Conservation (phyloP, 305 asterid genomes). For the Fraxinus latifolia region DNA sequence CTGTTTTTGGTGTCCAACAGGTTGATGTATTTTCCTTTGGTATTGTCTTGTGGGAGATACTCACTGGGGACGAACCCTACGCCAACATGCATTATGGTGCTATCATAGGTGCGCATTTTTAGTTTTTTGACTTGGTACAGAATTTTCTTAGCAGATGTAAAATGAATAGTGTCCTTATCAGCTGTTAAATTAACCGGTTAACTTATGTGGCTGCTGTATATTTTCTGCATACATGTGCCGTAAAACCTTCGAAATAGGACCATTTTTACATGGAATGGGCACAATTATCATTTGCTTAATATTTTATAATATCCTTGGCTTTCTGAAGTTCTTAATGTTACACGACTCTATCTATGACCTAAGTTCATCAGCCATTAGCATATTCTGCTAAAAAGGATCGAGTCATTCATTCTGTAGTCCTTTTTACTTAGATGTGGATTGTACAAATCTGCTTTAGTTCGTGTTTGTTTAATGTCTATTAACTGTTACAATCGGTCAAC, state of each 20-base stretch:
- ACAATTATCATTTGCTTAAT: background rate
- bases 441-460: background rate
- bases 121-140: slow-evolving; percentile 6
- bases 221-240: background rate
- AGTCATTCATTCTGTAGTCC: background rate
- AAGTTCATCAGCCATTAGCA: background rate
- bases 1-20: slow-evolving; percentile 37
- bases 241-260: background rate
- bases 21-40: slow-evolving; percentile 89
- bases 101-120: slow-evolving; percentile 59
- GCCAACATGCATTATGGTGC: slow-evolving; percentile 89
- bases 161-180: background rate
- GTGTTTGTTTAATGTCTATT: background rate
- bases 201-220: background rate
- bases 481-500: background rate
- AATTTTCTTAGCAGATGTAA: slow-evolving; percentile 17
- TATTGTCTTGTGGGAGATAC: slow-evolving; percentile 86
- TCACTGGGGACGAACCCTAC: slow-evolving; percentile 86
- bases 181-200: background rate
- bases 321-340: background rate
- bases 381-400: background rate
- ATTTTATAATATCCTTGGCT: background rate
- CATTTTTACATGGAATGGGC: background rate
- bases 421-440: background rate
- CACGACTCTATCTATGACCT: background rate